phyloP scores from a whole-genome alignment of 345 rosid species.

The Trapa bicornis region DNA sequence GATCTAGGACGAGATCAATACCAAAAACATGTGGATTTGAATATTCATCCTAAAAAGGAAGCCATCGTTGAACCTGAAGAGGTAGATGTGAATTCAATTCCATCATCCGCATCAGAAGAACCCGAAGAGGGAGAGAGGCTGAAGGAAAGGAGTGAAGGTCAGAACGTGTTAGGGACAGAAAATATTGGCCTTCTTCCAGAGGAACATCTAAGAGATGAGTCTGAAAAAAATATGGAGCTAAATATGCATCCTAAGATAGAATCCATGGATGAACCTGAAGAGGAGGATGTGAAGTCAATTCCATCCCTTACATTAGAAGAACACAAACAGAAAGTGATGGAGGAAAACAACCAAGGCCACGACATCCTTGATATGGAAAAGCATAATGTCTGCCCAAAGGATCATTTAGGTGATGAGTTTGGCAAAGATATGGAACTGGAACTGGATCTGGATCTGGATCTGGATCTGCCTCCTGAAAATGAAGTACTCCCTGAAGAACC shows the following conservation, averaged over 20 bases:
- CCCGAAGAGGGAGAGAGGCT: conserved; percentile 12
- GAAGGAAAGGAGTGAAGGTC: conserved; percentile 4
- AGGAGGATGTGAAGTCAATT: conserved; percentile 19
- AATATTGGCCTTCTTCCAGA: not conserved
- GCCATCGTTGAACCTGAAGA: conserved; percentile 22
- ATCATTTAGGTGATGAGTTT: no score
- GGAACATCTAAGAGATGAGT: no score
- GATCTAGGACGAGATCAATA: not conserved
- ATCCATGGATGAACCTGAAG: conserved; percentile 20
- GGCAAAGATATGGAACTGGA: conserved; percentile 1
- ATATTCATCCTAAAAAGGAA: conserved; percentile 8
- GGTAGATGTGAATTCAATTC: conserved; percentile 16
- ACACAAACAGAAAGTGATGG: conserved; percentile 13
- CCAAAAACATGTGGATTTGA: not conserved
- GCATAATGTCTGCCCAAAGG: not conserved
- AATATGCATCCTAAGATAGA: conserved; percentile 6
- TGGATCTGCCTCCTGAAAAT: not conserved
- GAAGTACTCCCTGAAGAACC: conserved; percentile 24
- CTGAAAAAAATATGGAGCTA: not conserved
- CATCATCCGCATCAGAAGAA: conserved; percentile 25
- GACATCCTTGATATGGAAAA: conserved; percentile 4
- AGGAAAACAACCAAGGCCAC: conserved; percentile 1
- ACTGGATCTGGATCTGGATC: not conserved
- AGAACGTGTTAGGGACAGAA: conserved; percentile 1
- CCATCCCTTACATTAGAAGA: conserved; percentile 24